Percentiles rank a stretch among this genome's conserved stretches.
Evolutionary conservation across 805 yeast genomes (phyloP).

Genomic region (Kodamaea kaohsiungensis): DNA sequence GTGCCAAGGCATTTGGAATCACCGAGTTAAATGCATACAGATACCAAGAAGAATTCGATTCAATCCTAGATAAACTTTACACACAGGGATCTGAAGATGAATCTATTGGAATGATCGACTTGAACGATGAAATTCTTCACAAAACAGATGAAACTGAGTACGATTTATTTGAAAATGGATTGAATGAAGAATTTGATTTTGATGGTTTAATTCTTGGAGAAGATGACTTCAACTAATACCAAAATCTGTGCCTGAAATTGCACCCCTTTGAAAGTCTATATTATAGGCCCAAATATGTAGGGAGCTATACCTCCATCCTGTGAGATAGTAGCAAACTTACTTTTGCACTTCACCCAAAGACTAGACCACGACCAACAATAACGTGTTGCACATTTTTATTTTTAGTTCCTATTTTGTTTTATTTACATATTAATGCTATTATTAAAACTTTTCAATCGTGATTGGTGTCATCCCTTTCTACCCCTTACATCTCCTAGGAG

Average conservation of each 20-base stretch:
- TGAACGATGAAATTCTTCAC: neutral
- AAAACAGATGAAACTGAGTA: neutral
- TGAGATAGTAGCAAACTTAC: neutral
- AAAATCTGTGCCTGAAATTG: neutral
- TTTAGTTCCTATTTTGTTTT: slow-evolving; percentile 1
- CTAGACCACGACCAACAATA: neutral
- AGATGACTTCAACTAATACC: slow-evolving; percentile 1
- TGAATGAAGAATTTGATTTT: neutral
- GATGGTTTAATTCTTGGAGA: slow-evolving; percentile 2
- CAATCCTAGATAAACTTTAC: slow-evolving; percentile 13
- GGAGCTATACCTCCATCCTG: neutral
- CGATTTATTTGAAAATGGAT: neutral
- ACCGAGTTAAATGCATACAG: slow-evolving; percentile 27
- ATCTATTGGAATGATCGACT: neutral
- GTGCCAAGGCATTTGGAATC: slow-evolving; percentile 32
- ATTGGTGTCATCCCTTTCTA: neutral
- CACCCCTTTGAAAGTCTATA: neutral
- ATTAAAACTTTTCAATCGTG: neutral
- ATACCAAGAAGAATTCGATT: slow-evolving; percentile 23
- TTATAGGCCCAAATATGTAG: neutral
- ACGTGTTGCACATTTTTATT: neutral
- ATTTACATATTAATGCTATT: neutral
- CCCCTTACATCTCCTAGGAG: neutral
- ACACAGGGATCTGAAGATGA: neutral
- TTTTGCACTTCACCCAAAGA: no score